Percentiles rank a stretch among this genome's conserved stretches.
Conservation (phyloP, 1,139 yeast genomes). For the Debaryomyces nepalensis region DNA sequence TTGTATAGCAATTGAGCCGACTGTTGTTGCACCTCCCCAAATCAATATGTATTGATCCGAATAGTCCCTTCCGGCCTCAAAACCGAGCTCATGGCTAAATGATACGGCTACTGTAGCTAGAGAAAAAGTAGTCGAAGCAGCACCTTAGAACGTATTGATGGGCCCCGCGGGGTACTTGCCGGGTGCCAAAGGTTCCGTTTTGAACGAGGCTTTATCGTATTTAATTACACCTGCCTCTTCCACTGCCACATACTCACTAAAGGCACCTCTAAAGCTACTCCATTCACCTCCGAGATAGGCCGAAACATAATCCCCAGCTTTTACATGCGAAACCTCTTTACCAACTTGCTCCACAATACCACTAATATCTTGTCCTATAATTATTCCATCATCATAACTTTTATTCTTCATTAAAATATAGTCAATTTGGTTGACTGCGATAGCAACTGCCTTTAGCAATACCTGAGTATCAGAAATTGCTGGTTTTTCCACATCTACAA, state of each 20-base stretch:
- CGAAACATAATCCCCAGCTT: constrained; percentile 31
- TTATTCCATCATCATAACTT: constrained; percentile 17
- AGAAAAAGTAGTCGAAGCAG: constrained; percentile 63
- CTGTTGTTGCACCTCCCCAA: constrained; percentile 35
- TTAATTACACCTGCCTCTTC: constrained; percentile 24
- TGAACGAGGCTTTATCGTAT: constrained; percentile 12
- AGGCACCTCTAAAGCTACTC: constrained; percentile 24
- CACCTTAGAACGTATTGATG: constrained; percentile 31
- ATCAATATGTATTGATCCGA: constrained; percentile 29
- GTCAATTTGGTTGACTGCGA: constrained; percentile 75
- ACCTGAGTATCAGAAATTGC: constrained; percentile 44
- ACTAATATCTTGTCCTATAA: constrained; percentile 33
- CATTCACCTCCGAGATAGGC: constrained; percentile 26
- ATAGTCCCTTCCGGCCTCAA: constrained; percentile 29
- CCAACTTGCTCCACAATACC: constrained; percentile 38
- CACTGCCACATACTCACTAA: constrained; percentile 27
- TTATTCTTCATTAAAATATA: constrained; percentile 30
- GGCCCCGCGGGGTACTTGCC: constrained; percentile 16
- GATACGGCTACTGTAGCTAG: constrained; percentile 50
- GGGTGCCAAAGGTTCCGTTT: constrained; percentile 11
- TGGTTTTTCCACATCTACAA: constrained; percentile 39
- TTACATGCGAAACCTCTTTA: constrained; percentile 24
- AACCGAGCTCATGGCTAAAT: constrained; percentile 29
- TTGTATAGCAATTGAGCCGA: constrained; percentile 34
- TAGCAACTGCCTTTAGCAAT: constrained; percentile 59